phyloP scores from a whole-genome alignment of 2,329 filamentous ascomycete genomes.

The Gyromitra esculenta region DNA sequence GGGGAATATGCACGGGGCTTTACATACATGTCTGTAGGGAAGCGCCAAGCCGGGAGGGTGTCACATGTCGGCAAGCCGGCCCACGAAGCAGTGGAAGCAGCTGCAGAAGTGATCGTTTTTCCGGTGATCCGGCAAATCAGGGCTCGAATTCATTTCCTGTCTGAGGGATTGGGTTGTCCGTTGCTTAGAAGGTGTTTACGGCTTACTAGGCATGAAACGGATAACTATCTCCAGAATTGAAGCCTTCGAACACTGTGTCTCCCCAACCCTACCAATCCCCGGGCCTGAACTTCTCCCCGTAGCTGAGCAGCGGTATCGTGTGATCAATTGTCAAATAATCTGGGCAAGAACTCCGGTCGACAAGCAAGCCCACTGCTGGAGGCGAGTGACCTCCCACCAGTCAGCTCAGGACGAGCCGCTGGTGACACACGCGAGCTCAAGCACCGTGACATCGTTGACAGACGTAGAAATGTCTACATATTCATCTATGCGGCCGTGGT shows the following conservation, averaged over 20 bases:
- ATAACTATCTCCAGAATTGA: not conserved
- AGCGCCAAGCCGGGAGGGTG: constrained; percentile 29
- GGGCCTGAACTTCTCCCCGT: not conserved
- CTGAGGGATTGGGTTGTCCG: not conserved
- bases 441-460: constrained; percentile 19
- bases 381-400: constrained; percentile 22
- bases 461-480: not conserved
- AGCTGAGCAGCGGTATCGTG: constrained; percentile 22
- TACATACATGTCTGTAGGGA: not conserved
- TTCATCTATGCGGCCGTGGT: constrained; percentile 9
- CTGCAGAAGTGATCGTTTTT: constrained; percentile 4
- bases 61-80: constrained; percentile 45
- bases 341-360: constrained; percentile 12
- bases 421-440: constrained; percentile 9
- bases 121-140: not conserved
- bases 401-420: constrained; percentile 10
- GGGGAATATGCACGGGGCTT: constrained; percentile 24
- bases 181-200: not conserved
- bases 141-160: not conserved
- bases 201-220: not conserved
- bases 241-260: not conserved
- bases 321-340: constrained; percentile 32
- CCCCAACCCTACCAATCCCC: not conserved
- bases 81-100: constrained; percentile 12
- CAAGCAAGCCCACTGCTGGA: constrained; percentile 20